phyloP scores from a whole-genome alignment of 805 yeast species.

The Ogataea wickerhamii region DNA sequence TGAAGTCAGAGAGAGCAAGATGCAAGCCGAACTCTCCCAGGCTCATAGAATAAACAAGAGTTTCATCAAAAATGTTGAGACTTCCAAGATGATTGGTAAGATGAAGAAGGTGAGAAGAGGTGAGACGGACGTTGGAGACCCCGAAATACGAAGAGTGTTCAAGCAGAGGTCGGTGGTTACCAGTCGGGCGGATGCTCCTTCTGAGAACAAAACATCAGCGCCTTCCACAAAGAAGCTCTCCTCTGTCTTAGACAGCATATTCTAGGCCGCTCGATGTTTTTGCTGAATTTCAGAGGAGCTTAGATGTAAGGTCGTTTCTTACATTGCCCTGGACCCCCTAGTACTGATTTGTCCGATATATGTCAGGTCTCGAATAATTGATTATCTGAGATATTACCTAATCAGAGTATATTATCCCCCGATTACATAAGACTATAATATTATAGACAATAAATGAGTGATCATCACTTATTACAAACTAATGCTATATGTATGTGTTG shows the following conservation, averaged over 20 bases:
- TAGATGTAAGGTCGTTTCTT: too few relatives aligned
- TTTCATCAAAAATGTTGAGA: constrained; percentile 79
- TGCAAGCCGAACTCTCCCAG: constrained; percentile 84
- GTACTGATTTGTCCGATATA: too few relatives aligned
- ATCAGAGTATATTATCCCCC: neutral
- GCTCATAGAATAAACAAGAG: constrained; percentile 83
- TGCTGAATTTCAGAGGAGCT: too few relatives aligned
- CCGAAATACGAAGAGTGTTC: constrained; percentile 52
- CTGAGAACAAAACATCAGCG: constrained; percentile 38
- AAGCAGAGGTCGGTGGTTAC: constrained; percentile 68
- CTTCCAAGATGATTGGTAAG: constrained; percentile 72
- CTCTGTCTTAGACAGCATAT: constrained; percentile 51
- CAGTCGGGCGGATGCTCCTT: constrained; percentile 60
- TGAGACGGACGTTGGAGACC: constrained; percentile 24
- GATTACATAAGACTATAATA: neutral
- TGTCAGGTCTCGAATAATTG: constrained; percentile 1
- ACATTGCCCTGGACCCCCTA: too few relatives aligned
- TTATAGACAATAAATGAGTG: neutral
- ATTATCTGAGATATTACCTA: constrained; percentile 1
- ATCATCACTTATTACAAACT: neutral
- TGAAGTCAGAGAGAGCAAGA: constrained; percentile 81
- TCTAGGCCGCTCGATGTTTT: too few relatives aligned
- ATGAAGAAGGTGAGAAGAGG: constrained; percentile 51
- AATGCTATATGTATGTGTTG: neutral
- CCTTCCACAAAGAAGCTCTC: constrained; percentile 35